These are phyloP conservation scores for Funneliformis mosseae DNA, from an alignment of 192 early-diverging fungal genomes.

Conservation along the genomic window DNA sequence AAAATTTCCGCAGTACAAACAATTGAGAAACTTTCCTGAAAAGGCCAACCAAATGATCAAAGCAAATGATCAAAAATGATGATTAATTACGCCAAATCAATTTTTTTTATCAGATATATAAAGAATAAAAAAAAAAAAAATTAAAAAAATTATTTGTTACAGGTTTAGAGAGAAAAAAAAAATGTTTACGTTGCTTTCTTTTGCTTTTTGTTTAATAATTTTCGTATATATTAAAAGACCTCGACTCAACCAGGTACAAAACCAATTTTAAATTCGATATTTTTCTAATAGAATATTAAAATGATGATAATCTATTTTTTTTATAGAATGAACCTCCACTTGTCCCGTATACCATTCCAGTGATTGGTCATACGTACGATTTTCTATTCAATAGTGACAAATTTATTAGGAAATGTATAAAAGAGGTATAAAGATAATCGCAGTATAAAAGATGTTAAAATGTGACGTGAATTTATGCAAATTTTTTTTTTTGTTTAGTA, in stretches of 20 bases:
- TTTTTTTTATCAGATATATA: too few relatives aligned
- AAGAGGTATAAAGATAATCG: neutral
- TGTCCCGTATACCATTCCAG: neutral
- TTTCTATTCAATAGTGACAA: neutral
- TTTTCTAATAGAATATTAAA: neutral
- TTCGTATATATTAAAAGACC: neutral
- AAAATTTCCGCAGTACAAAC: too few relatives aligned
- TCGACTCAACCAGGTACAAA: neutral
- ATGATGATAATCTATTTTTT: neutral
- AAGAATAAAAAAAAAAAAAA: too few relatives aligned
- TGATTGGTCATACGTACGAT: neutral
- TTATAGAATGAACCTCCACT: neutral
- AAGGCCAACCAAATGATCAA: too few relatives aligned
- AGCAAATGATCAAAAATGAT: too few relatives aligned
- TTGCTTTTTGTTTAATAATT: neutral
- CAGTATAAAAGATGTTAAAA: too few relatives aligned
- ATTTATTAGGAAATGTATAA: neutral
- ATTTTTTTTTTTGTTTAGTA: neutral
- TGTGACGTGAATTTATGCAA: too few relatives aligned
- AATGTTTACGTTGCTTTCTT: neutral
- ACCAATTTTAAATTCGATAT: neutral
- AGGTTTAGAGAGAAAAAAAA: neutral
- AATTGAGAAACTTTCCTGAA: too few relatives aligned
- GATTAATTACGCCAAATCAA: too few relatives aligned
- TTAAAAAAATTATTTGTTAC: neutral